Conservation (phyloP, 1,284 basidiomycete species). For the Athelia psychrophila region DNA sequence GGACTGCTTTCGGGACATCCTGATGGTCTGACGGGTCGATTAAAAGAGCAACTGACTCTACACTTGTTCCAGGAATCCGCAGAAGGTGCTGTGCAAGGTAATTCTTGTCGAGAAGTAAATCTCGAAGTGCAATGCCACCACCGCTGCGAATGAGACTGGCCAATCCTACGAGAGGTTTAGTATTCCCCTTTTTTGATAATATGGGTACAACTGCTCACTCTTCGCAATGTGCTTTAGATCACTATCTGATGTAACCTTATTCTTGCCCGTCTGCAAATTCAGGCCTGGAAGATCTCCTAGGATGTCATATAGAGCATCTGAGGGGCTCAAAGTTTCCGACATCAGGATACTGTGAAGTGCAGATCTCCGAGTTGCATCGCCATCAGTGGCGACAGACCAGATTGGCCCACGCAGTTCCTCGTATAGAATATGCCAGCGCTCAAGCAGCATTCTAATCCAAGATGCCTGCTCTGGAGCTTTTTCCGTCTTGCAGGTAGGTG, state of each 20-base stretch:
- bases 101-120: no score
- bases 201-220: no score
- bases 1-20: conserved; percentile 15
- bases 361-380: conserved; percentile 8
- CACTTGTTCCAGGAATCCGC: conserved; percentile 5
- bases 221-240: conserved; percentile 15
- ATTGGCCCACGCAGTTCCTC: conserved; percentile 4
- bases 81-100: conserved; percentile 7
- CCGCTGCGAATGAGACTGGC: no score
- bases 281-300: conserved; percentile 10
- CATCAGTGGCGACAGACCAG: conserved; percentile 15
- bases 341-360: conserved; percentile 9
- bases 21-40: conserved; percentile 15
- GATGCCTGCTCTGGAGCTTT: conserved; percentile 3
- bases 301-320: conserved; percentile 4
- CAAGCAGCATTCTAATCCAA: conserved; percentile 3
- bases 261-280: conserved; percentile 7
- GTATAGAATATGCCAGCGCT: not conserved
- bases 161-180: no score
- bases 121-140: no score
- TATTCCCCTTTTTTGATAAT: no score
- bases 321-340: not conserved
- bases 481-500: conserved; percentile 9
- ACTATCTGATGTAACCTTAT: conserved; percentile 12
- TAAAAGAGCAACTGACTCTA: conserved; percentile 5